These are phyloP conservation scores for Leccinum olivaceoglutinosum DNA, from an alignment of 1,284 basidiomycete genomes.

Conservation along the genomic window DNA sequence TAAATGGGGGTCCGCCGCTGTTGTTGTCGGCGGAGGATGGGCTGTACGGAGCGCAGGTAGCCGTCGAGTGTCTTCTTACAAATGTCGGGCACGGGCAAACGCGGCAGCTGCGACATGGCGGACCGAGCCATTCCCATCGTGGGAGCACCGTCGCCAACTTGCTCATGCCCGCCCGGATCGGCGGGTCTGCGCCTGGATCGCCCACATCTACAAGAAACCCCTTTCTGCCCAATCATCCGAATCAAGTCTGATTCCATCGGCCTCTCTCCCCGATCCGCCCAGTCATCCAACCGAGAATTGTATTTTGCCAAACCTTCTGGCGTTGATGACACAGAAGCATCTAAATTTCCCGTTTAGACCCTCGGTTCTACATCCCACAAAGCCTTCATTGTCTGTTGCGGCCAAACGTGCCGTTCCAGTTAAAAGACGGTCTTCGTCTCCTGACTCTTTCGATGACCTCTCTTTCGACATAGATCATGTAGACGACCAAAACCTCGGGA, in stretches of 20 bases:
- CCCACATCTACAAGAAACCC: too few species aligned
- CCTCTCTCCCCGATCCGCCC: constrained; percentile 20
- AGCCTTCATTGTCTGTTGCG: background rate
- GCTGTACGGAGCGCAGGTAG: too few species aligned
- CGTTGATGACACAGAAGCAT: constrained; percentile 7
- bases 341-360: background rate
- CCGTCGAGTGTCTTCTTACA: constrained; percentile 60
- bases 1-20: constrained; percentile 49
- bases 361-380: constrained; percentile 1
- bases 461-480: background rate
- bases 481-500: too few species aligned
- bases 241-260: constrained; percentile 21
- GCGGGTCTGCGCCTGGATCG: too few species aligned
- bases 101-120: constrained; percentile 29
- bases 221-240: constrained; percentile 6
- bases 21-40: constrained; percentile 65
- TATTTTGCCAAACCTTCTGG: constrained; percentile 15
- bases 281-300: background rate
- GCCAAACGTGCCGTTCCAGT: background rate
- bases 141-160: background rate
- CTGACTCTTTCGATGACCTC: constrained; percentile 24
- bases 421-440: constrained; percentile 9
- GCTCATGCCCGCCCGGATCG: too few species aligned
- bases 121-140: background rate
- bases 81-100: constrained; percentile 65